Evolutionary conservation across 331 rosid species (phyloP).

Genomic region (Pyrus hybrid): DNA sequence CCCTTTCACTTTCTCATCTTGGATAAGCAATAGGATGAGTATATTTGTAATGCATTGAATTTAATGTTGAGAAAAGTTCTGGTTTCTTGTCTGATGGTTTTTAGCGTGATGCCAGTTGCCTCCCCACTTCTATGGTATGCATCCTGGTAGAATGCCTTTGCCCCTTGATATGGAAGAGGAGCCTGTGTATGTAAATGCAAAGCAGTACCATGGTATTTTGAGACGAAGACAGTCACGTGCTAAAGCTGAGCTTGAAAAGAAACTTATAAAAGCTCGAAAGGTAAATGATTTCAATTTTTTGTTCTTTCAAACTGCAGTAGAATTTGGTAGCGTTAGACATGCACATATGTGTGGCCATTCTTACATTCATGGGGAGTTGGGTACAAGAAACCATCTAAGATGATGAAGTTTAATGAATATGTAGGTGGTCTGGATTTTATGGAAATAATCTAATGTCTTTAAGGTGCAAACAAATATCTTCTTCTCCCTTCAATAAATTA

Average conservation of each 20-base stretch:
- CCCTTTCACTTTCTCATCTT: background rate
- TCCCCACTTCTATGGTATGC: constrained; percentile 54
- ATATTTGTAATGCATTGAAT: background rate
- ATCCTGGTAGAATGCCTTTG: constrained; percentile 75
- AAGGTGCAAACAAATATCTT: background rate
- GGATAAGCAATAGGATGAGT: background rate
- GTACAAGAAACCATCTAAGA: no score
- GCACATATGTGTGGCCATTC: no score
- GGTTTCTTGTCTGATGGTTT: constrained; percentile 7
- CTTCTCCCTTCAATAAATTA: no score
- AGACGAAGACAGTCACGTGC: constrained; percentile 91
- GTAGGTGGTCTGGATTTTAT: no score
- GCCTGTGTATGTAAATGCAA: constrained; percentile 90
- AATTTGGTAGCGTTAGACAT: no score
- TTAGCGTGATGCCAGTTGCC: constrained; percentile 42
- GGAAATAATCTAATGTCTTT: background rate
- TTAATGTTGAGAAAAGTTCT: background rate
- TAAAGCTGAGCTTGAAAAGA: constrained; percentile 77
- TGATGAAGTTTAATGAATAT: no score
- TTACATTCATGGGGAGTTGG: no score
- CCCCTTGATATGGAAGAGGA: constrained; percentile 88
- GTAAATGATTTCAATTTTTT: constrained; percentile 17
- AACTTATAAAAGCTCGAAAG: constrained; percentile 62
- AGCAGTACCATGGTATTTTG: constrained; percentile 90
- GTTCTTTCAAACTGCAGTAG: background rate